A percentile compares a stretch with the other conserved stretches of the same genome.
These are phyloP conservation scores for Saccharum hybrid DNA, from an alignment of 202 grass and related monocot species.

Conservation along the genomic window DNA sequence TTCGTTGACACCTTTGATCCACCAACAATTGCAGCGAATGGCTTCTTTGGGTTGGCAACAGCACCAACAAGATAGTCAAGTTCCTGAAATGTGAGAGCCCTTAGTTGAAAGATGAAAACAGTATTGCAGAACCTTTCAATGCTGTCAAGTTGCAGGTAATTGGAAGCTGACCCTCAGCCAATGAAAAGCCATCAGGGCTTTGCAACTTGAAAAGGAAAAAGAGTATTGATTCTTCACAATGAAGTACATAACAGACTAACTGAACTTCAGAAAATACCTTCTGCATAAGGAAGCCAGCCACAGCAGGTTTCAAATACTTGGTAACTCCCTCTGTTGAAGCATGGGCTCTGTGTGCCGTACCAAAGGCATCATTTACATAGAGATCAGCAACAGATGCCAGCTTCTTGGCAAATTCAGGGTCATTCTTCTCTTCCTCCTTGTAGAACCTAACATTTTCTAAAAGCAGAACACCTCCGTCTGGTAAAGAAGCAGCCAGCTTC, in stretches of 20 bases:
- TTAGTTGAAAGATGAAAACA: conserved; percentile 29
- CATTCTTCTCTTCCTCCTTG: no score
- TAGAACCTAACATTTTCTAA: no score
- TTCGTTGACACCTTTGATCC: conserved; percentile 76
- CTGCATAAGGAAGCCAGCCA: conserved; percentile 68
- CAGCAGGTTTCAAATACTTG: conserved; percentile 68
- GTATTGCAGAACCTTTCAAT: not conserved
- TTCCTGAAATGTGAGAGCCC: conserved; percentile 53
- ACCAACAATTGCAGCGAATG: conserved; percentile 73
- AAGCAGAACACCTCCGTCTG: no score
- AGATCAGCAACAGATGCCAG: conserved; percentile 69
- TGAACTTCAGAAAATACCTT: conserved; percentile 50
- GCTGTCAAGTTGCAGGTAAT: not conserved
- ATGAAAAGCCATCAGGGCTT: not conserved
- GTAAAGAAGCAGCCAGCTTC: no score
- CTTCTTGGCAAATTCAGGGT: conserved; percentile 43
- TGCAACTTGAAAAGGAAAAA: conserved; percentile 9
- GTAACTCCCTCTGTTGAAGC: conserved; percentile 85
- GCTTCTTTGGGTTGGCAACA: conserved; percentile 68
- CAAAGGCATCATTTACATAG: conserved; percentile 84
- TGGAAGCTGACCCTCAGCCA: not conserved
- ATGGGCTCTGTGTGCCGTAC: conserved; percentile 81
- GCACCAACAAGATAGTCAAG: conserved; percentile 76
- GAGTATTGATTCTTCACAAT: not conserved
- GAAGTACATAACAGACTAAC: not conserved